Base-by-base conservation (phyloP, 805 yeast genomes). In the Starmerella floricola region DNA sequence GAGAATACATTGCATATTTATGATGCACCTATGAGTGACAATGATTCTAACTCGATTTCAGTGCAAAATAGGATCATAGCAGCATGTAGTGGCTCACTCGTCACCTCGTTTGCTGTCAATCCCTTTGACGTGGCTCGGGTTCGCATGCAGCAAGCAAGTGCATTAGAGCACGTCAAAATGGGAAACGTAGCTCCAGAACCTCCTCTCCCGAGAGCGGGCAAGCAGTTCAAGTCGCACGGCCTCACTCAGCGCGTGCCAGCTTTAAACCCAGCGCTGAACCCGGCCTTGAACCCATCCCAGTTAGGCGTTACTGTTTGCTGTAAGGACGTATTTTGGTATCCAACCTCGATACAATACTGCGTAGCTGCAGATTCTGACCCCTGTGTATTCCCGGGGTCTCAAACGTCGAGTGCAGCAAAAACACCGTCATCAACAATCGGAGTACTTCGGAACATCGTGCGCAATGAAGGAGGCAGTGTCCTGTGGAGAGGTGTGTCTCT, bases 401-500 rank as follows among this genome's bases (percentile, higher is more conserved):
- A 20, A 19, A 11, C 31, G 27, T 3, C n/a, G 3, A 6, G 26
- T 16, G 12, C 26, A 8, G 17, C n/a, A n/a, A 12, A 4, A 32
- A 21, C 13, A 11, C 26, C 41, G 4, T 3, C 28, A 23, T 34
- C 42, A 11, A 85, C 95, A 0, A 68, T 74, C 56, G 80, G 82
- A 31, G 91, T 95, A 0, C 67, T 88, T 49, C 50, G 63, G 1
- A 70, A 72, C 33, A 86, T 88, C 34, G 70, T 76, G 3, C 61
- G 68, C 24, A 66, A 72, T 20, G 98, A 91, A 61, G 98, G 98
- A 0, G 21, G 74, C 0, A 38, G 67, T 1, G 78, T 95, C 0
- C 65, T 91, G 15, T 91, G 95, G 88, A 67, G 97, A 41, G 98
- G 98, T 0, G 68, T 91, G 8, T 73, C 88, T 0, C 59, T 88